A percentile compares a stretch with the other conserved stretches of the same genome.
Evolutionary conservation across 2,329 filamentous ascomycete genomes (phyloP).

Genomic region (Aureobasidium sp.): DNA sequence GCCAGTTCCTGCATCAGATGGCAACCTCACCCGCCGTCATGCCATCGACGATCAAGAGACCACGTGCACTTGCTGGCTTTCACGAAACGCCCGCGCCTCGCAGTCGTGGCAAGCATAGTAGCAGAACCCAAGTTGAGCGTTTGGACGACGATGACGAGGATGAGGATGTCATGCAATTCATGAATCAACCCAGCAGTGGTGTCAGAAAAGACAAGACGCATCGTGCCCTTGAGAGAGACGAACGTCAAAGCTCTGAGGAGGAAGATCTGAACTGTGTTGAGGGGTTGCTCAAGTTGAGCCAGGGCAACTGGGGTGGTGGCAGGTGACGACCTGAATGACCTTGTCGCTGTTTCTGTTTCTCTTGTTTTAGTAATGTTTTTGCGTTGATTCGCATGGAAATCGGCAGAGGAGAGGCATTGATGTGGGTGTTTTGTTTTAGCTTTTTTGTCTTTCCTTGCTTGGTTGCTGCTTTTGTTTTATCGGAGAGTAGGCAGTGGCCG

Average conservation of each 20-base stretch:
- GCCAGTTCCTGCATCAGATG: constrained; percentile 17
- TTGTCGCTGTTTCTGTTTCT: not conserved
- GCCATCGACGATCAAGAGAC: not conserved
- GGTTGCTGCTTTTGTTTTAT: not conserved
- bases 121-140: not conserved
- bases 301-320: constrained; percentile 64
- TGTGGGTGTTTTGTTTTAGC: not conserved
- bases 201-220: constrained; percentile 4
- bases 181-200: constrained; percentile 50
- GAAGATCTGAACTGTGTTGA: constrained; percentile 57
- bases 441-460: not conserved
- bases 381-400: not conserved
- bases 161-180: constrained; percentile 64
- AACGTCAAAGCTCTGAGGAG: constrained; percentile 31
- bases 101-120: not conserved
- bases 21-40: not conserved
- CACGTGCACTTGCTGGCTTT: constrained; percentile 1
- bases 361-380: not conserved
- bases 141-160: constrained; percentile 34
- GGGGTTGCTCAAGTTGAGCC: constrained; percentile 14
- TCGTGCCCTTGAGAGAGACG: constrained; percentile 11
- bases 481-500: not conserved
- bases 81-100: constrained; percentile 4
- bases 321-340: not conserved
- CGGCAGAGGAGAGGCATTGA: constrained; percentile 1